Evolutionary conservation across 495 filamentous ascomycete genomes (phyloP), one percentile per base, ranked within the genome.

Genomic region (Patellaria atrata): DNA sequence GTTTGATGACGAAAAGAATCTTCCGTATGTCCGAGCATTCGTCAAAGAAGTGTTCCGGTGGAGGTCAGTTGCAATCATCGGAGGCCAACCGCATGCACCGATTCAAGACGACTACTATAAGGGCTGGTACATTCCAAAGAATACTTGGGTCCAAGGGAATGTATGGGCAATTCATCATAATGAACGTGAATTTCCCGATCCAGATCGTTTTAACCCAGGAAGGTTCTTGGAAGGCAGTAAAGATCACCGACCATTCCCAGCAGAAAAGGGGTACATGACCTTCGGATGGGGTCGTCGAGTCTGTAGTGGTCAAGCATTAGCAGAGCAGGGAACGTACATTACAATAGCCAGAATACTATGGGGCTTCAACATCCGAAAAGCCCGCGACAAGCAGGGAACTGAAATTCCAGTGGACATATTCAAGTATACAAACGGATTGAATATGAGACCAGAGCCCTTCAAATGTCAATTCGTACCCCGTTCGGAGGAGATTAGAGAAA

Each of bases 201-300:
- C 60, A 22, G 60, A 62, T 39, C 47, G 51, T 0, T 64, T 61
- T 47, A 56, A 54, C 14, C 55, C 55, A 5, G 40, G 39, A 9
- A 12, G 54, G 8, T 53, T 41, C 38, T 31, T 58, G 17, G 50
- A 57, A 27, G 57, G 47, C 10, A 51, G 42, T 37, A 22, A 42
- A 5, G 40, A 64, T 27, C 45, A 49, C 4, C 57, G 69, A 12
- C 66, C 66, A 0, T 75, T 75, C 39, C 70, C 68, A 1, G 61
- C 63, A 5, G 70, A 76, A 32, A 64, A 56, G 30, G 70, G 70
- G 0, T 74, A 74, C 45, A 74, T 74, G 69, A 75, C 68, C 4
- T 75, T 75, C 31, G 70, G 70, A 28, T 74, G 70, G 56, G 58
- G 54, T 8, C 33, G 54, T 12, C 30, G 54, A 19, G 47, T 54